A percentile compares a stretch with the other conserved stretches of the same genome.
Conservation (phyloP, 345 rosid genomes). For the Ricinus communis region DNA sequence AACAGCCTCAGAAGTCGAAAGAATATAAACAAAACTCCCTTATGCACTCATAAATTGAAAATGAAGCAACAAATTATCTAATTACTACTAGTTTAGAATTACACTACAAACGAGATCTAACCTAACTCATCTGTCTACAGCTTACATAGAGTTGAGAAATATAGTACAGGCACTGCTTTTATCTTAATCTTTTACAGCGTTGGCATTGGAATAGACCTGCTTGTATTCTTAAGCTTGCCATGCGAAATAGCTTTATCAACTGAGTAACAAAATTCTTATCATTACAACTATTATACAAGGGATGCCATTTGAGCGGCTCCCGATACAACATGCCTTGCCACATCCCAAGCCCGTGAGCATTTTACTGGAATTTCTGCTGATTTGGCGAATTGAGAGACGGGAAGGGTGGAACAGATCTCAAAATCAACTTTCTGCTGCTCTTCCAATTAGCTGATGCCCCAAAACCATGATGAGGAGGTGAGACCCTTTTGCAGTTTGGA, state of each 20-base stretch:
- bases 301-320: neutral
- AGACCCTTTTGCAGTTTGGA: conserved; percentile 34
- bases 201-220: neutral
- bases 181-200: neutral
- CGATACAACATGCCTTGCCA: too few species aligned
- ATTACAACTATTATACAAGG: conserved; percentile 4
- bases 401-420: conserved; percentile 41
- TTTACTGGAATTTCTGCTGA: conserved; percentile 6
- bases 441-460: conserved; percentile 25
- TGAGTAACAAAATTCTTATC: neutral
- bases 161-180: neutral
- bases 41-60: too few species aligned
- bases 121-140: neutral
- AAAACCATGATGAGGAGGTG: conserved; percentile 34
- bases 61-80: too few species aligned
- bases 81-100: neutral
- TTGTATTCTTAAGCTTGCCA: neutral
- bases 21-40: too few species aligned
- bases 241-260: neutral
- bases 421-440: conserved; percentile 38
- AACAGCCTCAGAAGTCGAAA: too few species aligned
- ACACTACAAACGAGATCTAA: neutral
- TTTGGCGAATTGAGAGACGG: conserved; percentile 30
- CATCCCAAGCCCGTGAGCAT: neutral
- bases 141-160: neutral